A percentile compares a stretch with the other conserved stretches of the same genome.
Conservation (phyloP, 441 rosid species). For the Lepidium campestre region DNA sequence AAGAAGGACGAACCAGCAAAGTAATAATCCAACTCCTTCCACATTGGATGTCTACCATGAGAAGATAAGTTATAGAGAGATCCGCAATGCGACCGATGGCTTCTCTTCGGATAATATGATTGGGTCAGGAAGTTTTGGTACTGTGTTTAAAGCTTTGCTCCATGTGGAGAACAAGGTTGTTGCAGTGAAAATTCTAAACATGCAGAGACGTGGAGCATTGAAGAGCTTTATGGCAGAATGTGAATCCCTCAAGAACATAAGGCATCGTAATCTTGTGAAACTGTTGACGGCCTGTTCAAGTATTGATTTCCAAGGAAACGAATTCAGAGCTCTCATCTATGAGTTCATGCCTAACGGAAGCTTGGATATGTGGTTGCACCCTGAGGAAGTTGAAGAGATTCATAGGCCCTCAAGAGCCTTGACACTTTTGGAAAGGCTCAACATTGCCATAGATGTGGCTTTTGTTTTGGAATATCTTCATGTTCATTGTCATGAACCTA, state of each 20-base stretch:
- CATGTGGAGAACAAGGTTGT: background rate
- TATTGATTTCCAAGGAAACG: slow-evolving; percentile 16
- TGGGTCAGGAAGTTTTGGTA: slow-evolving; percentile 21
- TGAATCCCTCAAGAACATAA: background rate
- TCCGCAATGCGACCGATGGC: background rate
- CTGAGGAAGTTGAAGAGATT: background rate
- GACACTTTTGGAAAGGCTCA: slow-evolving; percentile 4
- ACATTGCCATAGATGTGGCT: slow-evolving; percentile 17
- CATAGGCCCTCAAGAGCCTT: background rate
- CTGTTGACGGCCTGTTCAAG: slow-evolving; percentile 9
- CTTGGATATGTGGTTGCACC: slow-evolving; percentile 19
- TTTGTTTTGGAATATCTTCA: slow-evolving; percentile 21
- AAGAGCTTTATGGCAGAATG: slow-evolving; percentile 26
- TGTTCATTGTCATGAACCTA: background rate
- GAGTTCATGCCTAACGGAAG: slow-evolving; percentile 23
- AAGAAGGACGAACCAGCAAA: background rate
- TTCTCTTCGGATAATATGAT: slow-evolving; percentile 8
- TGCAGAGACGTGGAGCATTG: slow-evolving; percentile 1
- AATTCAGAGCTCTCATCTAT: slow-evolving; percentile 20
- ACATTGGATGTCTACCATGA: background rate
- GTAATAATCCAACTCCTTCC: background rate
- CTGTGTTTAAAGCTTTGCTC: slow-evolving; percentile 9
- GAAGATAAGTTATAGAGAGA: background rate
- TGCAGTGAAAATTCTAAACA: slow-evolving; percentile 19
- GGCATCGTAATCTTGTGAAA: slow-evolving; percentile 28